Conservation (phyloP, 2,329 filamentous ascomycete genomes). For the Ilyonectria sp. region DNA sequence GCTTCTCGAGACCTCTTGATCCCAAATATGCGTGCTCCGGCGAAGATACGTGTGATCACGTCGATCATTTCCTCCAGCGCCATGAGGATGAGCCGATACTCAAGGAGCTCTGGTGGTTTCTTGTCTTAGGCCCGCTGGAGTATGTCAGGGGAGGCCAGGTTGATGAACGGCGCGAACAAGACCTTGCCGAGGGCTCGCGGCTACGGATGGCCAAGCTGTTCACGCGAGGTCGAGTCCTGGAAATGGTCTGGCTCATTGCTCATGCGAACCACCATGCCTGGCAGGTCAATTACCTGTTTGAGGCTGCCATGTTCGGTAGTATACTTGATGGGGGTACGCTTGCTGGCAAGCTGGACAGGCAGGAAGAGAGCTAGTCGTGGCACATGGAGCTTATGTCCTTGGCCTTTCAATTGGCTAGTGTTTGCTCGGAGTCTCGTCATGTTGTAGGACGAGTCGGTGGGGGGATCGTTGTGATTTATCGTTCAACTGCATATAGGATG, state of each 20-base stretch:
- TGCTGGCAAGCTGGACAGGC: conserved; percentile 49
- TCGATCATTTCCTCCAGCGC: conserved; percentile 21
- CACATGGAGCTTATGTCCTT: background rate
- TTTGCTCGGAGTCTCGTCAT: no score
- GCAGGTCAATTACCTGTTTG: conserved; percentile 51
- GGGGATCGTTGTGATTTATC: no score
- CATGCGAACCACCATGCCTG: conserved; percentile 47
- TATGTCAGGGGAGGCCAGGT: conserved; percentile 38
- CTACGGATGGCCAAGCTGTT: conserved; percentile 44
- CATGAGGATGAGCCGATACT: conserved; percentile 34
- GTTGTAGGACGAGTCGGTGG: no score
- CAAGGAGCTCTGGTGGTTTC: conserved; percentile 38
- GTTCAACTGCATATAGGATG: no score
- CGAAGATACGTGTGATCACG: conserved; percentile 38
- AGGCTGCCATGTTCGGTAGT: conserved; percentile 54
- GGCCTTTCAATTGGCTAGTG: no score
- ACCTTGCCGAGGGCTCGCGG: conserved; percentile 37
- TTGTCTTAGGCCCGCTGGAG: conserved; percentile 34
- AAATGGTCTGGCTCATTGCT: conserved; percentile 46
- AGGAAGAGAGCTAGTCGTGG: conserved; percentile 31
- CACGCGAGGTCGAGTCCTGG: conserved; percentile 34
- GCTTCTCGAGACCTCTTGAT: conserved; percentile 44
- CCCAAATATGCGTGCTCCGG: conserved; percentile 35
- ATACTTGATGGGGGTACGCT: conserved; percentile 49
- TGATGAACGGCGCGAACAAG: conserved; percentile 25